Evolutionary conservation across 768 basidiomycete genomes (phyloP), one percentile per base, ranked within the genome.

Genomic region (Lentinula sp.): DNA sequence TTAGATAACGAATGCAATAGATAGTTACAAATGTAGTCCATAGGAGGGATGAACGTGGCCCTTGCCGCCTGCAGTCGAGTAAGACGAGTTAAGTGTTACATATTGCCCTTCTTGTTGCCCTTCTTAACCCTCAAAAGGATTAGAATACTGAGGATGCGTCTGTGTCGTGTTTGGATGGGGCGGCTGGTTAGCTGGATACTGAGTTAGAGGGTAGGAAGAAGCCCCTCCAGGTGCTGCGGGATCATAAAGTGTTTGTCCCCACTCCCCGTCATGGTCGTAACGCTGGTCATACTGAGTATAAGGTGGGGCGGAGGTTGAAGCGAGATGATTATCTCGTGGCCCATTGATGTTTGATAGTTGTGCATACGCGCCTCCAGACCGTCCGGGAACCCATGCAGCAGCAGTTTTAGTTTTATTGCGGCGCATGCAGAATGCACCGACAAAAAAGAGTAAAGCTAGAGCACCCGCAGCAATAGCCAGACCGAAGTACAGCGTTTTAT

Each of bases 221-320:
- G 43, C 35, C 37, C 31, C 37, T 31, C 13, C 34, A 13, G 53
- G 52, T 48, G 45, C 48, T 9, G 34, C 57, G 16, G 57, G 55
- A 28, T 59, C 57, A 28, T 59, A 59, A 5, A 59, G 23, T n/a
- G 43, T 46, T 28, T 59, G 57, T 34, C 57, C 57, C 57, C 57
- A 59, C 32, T 59, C 57, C 18, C 57, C 57, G n/a, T 49, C 39
- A 59, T 59, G 57, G 28, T 59, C 57, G 18, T 59, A 59, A 8
- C 57, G 57, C 28, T 59, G 57, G 23, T 59, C 57, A 49, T 59
- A 59, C 13, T 59, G 43, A 35, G 45, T 59, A 37, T 59, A 59
- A 7, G 57, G 31, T 21, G 57, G 57, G 13, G 35, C 37, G 46
- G 57, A 10, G 8, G 57, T 50, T 18, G 57, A 59, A 8, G 45